Percentiles rank a stretch among this genome's conserved stretches.
Conservation (phyloP, 2,329 filamentous ascomycete species). For the Pseudocercospora fijiensis region DNA sequence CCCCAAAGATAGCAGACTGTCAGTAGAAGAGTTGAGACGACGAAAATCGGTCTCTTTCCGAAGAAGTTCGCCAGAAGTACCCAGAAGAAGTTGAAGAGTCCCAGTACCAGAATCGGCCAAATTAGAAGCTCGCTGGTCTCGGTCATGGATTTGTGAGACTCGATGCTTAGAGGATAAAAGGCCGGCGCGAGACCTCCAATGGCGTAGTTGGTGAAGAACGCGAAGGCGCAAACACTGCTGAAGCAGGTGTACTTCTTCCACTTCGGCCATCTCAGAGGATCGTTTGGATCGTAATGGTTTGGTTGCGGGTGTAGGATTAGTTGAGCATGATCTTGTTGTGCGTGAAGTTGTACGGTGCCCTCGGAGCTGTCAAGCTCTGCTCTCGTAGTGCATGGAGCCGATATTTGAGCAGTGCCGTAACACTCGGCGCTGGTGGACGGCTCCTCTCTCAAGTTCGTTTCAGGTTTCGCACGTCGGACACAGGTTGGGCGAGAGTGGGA, state of each 20-base stretch:
- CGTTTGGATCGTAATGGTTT: constrained; percentile 47
- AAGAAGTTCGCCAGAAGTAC: constrained; percentile 51
- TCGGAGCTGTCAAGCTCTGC: constrained; percentile 41
- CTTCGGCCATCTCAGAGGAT: constrained; percentile 51
- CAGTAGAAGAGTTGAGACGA: constrained; percentile 47
- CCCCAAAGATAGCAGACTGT: constrained; percentile 50
- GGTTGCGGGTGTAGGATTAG: constrained; percentile 52
- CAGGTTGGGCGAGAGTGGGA: not conserved
- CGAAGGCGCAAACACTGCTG: constrained; percentile 47
- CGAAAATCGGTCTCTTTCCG: constrained; percentile 51
- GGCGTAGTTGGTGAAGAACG: constrained; percentile 49
- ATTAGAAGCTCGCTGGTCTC: constrained; percentile 45
- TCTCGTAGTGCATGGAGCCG: constrained; percentile 38
- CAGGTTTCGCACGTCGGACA: not conserved
- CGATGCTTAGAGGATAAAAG: constrained; percentile 45
- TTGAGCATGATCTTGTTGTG: constrained; percentile 20
- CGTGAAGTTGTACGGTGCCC: constrained; percentile 42
- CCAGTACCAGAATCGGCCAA: constrained; percentile 49
- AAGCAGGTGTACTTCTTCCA: constrained; percentile 51
- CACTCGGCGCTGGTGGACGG: not conserved
- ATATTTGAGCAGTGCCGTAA: constrained; percentile 22
- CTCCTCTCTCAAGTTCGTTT: not conserved
- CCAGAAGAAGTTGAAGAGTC: constrained; percentile 55
- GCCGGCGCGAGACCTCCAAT: constrained; percentile 49
- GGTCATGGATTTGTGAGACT: constrained; percentile 49